Base-by-base conservation (phyloP, 2,329 filamentous ascomycete species). In the Botrytis byssoidea region DNA sequence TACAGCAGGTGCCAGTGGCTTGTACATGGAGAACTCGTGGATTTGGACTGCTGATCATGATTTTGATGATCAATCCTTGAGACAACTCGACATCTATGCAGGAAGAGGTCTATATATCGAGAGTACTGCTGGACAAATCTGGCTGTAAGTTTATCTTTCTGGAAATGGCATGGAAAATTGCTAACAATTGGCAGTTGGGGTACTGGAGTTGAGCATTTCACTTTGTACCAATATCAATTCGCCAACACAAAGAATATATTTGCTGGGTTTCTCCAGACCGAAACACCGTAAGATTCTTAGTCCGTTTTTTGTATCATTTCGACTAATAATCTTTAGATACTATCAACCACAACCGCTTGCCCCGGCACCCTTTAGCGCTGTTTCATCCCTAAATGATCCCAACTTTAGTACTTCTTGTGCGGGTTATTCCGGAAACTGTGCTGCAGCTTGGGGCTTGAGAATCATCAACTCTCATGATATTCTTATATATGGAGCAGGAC, bases 281-380 rank as follows among this genome's bases (percentile, higher is more conserved):
- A 80, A 64, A 78, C 78, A 18, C 51, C 72, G 44, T 74, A 71
- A 68, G 48, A 4, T 29, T 1, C 48, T 42, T 32, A 8, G 9
- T 7, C 3, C 1, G 42, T 20, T 16, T 1, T 42, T 22, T 14
- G 8, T 35, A 14, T 29, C 9, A n/a, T 16, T 16, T 29, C 25
- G 25, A n/a, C 44, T 71, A 22, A 71, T 46, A 4, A 64, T 10
- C 10, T 48, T 51, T 48, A 78, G 77, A 60, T 93, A 93, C 82
- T 92, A 88, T 82, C 91, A 93, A 81, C 88, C 90, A 37, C 88
- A 87, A 79, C 91, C 91, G 0, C 83, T 83, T 64, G 88, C 90
- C 0, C 84, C 83, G 83, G 12, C 91, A 89, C 92, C 90, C 40
- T 93, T 91, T 82, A 83, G 83, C 0, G 82, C 74, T 6, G 73